phyloP scores from a whole-genome alignment of 2,329 filamentous ascomycete species.

The Colletotrichum noveboracense region DNA sequence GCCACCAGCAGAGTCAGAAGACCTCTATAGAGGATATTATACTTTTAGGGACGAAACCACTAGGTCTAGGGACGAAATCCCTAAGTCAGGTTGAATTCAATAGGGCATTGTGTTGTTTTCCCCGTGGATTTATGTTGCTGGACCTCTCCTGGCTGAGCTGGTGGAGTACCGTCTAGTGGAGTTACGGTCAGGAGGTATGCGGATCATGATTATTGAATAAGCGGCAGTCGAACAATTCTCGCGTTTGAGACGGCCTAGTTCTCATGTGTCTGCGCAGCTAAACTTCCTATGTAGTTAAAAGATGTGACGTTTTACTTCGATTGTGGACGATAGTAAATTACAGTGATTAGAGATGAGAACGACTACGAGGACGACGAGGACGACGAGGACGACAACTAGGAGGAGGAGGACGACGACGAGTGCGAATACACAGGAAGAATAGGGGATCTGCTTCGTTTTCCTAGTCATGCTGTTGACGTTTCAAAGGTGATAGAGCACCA shows the following conservation, averaged over 20 bases:
- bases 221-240: not conserved
- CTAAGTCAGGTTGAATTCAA: not conserved
- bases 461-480: not conserved
- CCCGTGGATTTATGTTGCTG: no score
- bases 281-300: not conserved
- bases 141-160: not conserved
- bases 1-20: not conserved
- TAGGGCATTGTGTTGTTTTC: not conserved
- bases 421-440: not conserved
- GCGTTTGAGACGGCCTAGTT: not conserved
- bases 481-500: not conserved
- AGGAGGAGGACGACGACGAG: no score
- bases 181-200: not conserved
- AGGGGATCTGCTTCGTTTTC: fast-evolving
- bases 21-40: not conserved
- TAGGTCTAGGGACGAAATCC: no score
- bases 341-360: no score
- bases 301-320: not conserved
- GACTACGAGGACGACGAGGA: not conserved
- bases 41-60: not conserved
- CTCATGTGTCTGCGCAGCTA: not conserved
- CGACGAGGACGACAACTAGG: no score
- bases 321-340: fast-evolving
- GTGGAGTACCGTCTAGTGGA: not conserved
- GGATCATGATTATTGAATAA: not conserved